A percentile compares a stretch with the other conserved stretches of the same genome.
These are phyloP conservation scores for Ophiosphaerella herpotricha DNA, from an alignment of 2,329 filamentous ascomycete genomes.

Conservation along the genomic window DNA sequence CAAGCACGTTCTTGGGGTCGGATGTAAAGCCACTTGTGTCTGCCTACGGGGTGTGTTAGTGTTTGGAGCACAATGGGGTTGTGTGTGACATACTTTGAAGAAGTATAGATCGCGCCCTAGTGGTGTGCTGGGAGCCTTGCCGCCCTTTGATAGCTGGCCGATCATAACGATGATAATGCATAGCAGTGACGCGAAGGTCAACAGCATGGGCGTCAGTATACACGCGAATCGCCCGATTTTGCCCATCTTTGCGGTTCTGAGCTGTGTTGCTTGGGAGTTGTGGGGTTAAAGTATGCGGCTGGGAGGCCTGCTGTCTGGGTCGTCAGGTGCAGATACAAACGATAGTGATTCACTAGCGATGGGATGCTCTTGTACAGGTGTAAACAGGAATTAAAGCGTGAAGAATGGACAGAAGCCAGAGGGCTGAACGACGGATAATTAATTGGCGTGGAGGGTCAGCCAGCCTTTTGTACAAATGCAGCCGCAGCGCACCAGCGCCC, in stretches of 20 bases:
- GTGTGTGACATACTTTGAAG: constrained; percentile 53
- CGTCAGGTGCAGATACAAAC: background rate
- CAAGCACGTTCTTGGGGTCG: constrained; percentile 47
- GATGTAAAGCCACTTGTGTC: constrained; percentile 59
- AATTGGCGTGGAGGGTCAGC: background rate
- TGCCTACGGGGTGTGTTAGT: constrained; percentile 23
- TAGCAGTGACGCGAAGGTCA: constrained; percentile 78
- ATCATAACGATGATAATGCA: constrained; percentile 65
- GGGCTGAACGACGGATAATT: background rate
- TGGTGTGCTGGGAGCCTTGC: constrained; percentile 40
- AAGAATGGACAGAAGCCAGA: background rate
- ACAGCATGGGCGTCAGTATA: constrained; percentile 82
- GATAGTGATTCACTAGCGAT: background rate
- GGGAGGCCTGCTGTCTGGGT: background rate
- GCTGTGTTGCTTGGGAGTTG: background rate
- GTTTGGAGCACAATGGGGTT: background rate
- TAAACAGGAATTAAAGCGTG: too few relatives aligned
- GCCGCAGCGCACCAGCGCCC: background rate
- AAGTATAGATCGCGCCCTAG: constrained; percentile 61
- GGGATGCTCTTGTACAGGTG: too few relatives aligned
- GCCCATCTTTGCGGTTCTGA: constrained; percentile 59
- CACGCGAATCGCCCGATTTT: constrained; percentile 80
- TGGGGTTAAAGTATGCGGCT: constrained; percentile 10
- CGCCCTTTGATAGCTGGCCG: constrained; percentile 58
- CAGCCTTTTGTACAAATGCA: constrained; percentile 6